These are phyloP conservation scores for Penicillium nucicola DNA, from an alignment of 495 filamentous ascomycete species.

Conservation along the genomic window DNA sequence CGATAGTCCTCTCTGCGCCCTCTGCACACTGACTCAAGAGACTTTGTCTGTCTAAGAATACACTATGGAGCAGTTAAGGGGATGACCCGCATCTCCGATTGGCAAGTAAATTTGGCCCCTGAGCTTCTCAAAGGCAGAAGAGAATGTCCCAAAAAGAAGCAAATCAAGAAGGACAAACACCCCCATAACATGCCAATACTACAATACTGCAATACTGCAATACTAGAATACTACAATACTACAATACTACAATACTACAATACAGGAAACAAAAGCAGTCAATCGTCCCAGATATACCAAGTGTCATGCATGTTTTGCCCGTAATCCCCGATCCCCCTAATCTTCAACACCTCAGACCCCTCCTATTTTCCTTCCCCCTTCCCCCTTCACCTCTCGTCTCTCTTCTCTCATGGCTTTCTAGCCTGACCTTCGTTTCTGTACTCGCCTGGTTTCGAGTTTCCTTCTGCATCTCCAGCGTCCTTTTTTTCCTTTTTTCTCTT, in stretches of 20 bases:
- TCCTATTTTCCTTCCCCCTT: constrained; percentile 15
- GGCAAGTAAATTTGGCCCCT: constrained; percentile 5
- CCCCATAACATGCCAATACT: too few species aligned
- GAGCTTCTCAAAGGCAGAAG: too few species aligned
- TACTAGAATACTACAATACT: background rate
- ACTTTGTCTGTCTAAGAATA: constrained; percentile 9
- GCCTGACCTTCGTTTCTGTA: constrained; percentile 35
- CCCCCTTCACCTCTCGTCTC: constrained; percentile 16
- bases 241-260: too few species aligned
- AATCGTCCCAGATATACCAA: too few species aligned
- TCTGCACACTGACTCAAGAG: background rate
- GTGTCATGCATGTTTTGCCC: constrained; percentile 5
- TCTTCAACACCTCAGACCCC: constrained; percentile 16
- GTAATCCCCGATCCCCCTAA: background rate
- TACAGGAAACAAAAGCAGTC: too few species aligned
- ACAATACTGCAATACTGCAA: background rate
- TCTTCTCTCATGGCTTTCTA: constrained; percentile 36
- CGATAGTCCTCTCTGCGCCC: too few species aligned
- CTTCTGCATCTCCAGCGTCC: constrained; percentile 27
- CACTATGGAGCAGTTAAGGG: constrained; percentile 6
- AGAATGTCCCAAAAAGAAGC: too few species aligned
- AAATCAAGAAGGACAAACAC: background rate
- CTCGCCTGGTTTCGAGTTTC: constrained; percentile 39
- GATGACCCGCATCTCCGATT: constrained; percentile 2
- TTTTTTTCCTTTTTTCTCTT: constrained; percentile 19